Base-by-base conservation (phyloP, 306 rosid species). In the Sechiopsis laciniata region DNA sequence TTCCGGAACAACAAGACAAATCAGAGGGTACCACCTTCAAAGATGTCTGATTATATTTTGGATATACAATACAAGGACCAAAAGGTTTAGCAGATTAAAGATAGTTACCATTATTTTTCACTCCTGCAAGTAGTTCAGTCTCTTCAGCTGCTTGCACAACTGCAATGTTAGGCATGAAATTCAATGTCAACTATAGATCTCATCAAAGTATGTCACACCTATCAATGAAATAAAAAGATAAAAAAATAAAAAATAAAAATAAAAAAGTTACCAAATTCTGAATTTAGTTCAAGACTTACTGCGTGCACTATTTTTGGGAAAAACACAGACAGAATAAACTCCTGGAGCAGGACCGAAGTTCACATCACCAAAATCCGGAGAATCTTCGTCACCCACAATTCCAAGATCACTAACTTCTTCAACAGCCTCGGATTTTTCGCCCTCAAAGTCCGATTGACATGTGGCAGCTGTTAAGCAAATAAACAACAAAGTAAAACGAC, bases 141-240 rank as follows among this genome's bases (percentile, higher is more conserved):
- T 94, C 97, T 78, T 91, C 90, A 75, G 97, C 96, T 42, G 99
- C 96, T 5, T 85, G 71, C 75, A 94, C 85, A 81, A 83, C 98
- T 93, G 85, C 81, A 87, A 69, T 82, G 55, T 58, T 68, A 16
- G 59, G 78, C 77, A 86, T 11, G 11, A 55, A 72, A 42, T 46
- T 74, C 42, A 61, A 26, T 75, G 37, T 24, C 16, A 70, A 26
- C n/a, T 15, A 70, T 24, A 16, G 46, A 70, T 70, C 16, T 51
- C 74, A 70, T 16, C n/a, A 52, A 51, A 50, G 13, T 48, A 52
- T 42, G 53, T 10, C 19, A 42, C 7, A 6, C 45, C 56, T 17
- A 67, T 46, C 13, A 62, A 32, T n/a, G n/a, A n/a, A n/a, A n/a
- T n/a, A n/a, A n/a, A n/a, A n/a, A n/a, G n/a, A n/a, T n/a, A 15